Base-by-base conservation (phyloP, 345 rosid genomes). In the Acer yangbiense region DNA sequence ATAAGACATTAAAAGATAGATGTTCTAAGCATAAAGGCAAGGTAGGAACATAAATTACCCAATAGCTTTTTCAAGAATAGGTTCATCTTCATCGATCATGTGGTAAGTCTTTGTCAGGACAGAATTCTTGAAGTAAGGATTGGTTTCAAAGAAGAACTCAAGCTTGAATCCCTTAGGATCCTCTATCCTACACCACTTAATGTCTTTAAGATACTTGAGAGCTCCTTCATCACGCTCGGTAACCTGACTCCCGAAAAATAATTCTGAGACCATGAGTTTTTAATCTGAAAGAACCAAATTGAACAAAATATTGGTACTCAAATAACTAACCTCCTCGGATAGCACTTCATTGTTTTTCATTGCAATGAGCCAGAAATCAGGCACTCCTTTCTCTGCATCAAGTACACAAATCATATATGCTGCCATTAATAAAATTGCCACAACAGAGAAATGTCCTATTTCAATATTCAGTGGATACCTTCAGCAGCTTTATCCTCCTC, bases 11-110 rank as follows among this genome's bases (percentile, higher is more conserved):
- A 55, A 70, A 29, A 44, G 27, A 9, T 2, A 13, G 50, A 13
- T 41, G n/a, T 17, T 57, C 10, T 75, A 12, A 46, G 48, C 32
- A 73, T 12, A 62, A 71, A 9, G 1, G n/a, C 18, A 20, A 48
- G 29, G 7, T 3, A 68, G 23, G 35, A 70, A 48, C 7, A 9
- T 29, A 64, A 58, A 7, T 81, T 91, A 90, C 99, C 99, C 99
- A 7, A 89, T 90, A 55, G 99, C 99, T 86, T 91, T 97, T 90
- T 91, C 98, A 8, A 97, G 91, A 75, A 94, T 90, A 29, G 98
- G 98, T 68, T 97, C 99, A 61, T 94, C 97, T 77, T 97, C 99
- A 86, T 97, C 99, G 78, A 94, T 91, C 98, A 97, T 94, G 86
- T 97, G 96, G 78, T 97, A 97, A 23, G 94, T 87, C 89, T 97